Evolutionary conservation across 768 basidiomycete genomes (phyloP), one percentile per base, ranked within the genome.

Genomic region (Serendipita sp.): DNA sequence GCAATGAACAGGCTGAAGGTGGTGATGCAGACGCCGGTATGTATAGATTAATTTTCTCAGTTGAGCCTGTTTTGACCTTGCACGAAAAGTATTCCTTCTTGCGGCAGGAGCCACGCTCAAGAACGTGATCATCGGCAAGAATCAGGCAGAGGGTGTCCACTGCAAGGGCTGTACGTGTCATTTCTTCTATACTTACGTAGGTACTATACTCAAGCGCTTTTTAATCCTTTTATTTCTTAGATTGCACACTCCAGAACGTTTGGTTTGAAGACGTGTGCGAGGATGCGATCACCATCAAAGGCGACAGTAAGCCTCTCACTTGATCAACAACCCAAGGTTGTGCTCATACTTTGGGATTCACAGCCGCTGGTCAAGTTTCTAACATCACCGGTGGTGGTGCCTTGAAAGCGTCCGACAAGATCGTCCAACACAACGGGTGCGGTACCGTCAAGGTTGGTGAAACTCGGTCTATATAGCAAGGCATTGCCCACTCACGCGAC

Each of bases 261-360:
- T 66, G 64, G 64, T 65, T 66, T 38, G 65, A 66, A 43, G 65
- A 74, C 64, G 73, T 74, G 26, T 75, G 73, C 60, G 72, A 75
- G 65, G 72, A 75, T 64, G 74, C 75, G 38, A 74, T 76, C 30
- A 75, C 75, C 5, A 73, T 77, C 70, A 75, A 75, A 61, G 75
- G 75, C 61, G 72, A 44, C 38, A 72, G 72, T 51, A 74, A 73
- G 30, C 72, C 17, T 73, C 72, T 51, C 51, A 61, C 5, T 14
- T 41, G 51, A 5, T 22, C 28, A 61, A 5, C 14, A 38, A n/a
- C 45, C 45, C 45, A n/a, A 28, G n/a, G n/a, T n/a, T 48, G n/a
- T 48, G n/a, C 45, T 48, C 45, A 48, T 9, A 20, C n/a, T 20
- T 48, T 28, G n/a, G 20, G 26, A 20, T 48, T 48, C 45, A 48